Evolutionary conservation across 495 filamentous ascomycete genomes (phyloP).

Genomic region (Penicillium cataractarum): DNA sequence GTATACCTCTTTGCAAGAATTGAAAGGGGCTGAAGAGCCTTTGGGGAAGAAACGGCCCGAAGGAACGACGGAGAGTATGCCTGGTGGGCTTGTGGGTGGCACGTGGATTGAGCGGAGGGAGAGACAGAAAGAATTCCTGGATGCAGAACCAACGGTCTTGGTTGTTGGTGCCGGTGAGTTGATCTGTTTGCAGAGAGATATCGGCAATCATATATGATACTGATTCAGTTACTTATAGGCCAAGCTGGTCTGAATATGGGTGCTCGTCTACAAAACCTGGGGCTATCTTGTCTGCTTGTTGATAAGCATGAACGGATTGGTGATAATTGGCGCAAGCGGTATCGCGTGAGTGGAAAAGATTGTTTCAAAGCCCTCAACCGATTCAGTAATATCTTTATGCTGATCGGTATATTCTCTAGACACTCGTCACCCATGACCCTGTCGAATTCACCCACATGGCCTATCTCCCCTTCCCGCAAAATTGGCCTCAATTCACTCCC

Average conservation of each 20-base stretch:
- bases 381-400: neutral
- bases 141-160: slow-evolving; percentile 63
- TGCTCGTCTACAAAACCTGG: slow-evolving; percentile 71
- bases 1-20: slow-evolving; percentile 59
- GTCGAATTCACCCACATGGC: slow-evolving; percentile 77
- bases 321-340: slow-evolving; percentile 77
- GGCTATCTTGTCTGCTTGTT: slow-evolving; percentile 64
- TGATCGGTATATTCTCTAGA: slow-evolving; percentile 12
- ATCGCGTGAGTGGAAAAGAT: slow-evolving; percentile 35
- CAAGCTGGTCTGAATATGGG: slow-evolving; percentile 61
- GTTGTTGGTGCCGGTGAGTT: slow-evolving; percentile 62
- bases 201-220: no score
- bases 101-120: slow-evolving; percentile 70
- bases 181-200: neutral
- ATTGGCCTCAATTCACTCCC: slow-evolving; percentile 71
- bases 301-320: slow-evolving; percentile 69
- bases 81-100: slow-evolving; percentile 57
- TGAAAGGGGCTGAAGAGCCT: slow-evolving; percentile 57
- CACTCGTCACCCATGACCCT: slow-evolving; percentile 57
- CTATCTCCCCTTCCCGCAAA: slow-evolving; percentile 69
- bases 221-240: slow-evolving; percentile 26
- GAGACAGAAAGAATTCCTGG: slow-evolving; percentile 57
- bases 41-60: slow-evolving; percentile 46
- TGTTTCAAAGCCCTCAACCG: neutral
- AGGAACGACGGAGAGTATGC: slow-evolving; percentile 63